These are phyloP conservation scores for Naganishia sp. DNA, from an alignment of 1,284 basidiomycete genomes.

Conservation along the genomic window DNA sequence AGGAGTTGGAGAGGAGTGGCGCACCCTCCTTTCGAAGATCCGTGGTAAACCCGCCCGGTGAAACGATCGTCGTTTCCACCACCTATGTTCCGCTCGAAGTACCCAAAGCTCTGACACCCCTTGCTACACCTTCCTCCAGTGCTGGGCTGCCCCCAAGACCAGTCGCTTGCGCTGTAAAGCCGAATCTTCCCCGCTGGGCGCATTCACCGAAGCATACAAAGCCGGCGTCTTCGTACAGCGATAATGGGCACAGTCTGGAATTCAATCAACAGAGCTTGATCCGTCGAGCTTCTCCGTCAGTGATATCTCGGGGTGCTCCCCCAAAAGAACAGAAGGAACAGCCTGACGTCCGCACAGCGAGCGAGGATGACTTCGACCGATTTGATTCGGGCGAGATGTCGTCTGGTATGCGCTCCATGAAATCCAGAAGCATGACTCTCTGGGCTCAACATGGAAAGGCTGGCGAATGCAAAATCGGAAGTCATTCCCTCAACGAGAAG, in stretches of 20 bases:
- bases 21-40: background rate
- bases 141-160: conserved; percentile 2
- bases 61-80: background rate
- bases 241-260: background rate
- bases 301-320: too few species aligned
- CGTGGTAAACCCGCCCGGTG: background rate
- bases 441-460: conserved; percentile 1
- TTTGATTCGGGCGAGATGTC: background rate
- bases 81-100: background rate
- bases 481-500: too few species aligned
- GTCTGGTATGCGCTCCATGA: background rate
- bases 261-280: background rate
- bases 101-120: conserved; percentile 12
- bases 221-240: background rate
- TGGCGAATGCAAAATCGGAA: background rate
- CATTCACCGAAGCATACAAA: conserved; percentile 3
- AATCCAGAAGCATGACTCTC: conserved; percentile 7
- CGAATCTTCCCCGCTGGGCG: conserved; percentile 19
- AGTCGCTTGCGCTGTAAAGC: background rate
- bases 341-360: background rate
- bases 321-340: too few species aligned
- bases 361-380: background rate
- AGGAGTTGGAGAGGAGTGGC: background rate
- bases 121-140: background rate
- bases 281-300: background rate